These are phyloP conservation scores for Wickerhamomyces sp. DNA, from an alignment of 1,139 yeast species.

Conservation along the genomic window DNA sequence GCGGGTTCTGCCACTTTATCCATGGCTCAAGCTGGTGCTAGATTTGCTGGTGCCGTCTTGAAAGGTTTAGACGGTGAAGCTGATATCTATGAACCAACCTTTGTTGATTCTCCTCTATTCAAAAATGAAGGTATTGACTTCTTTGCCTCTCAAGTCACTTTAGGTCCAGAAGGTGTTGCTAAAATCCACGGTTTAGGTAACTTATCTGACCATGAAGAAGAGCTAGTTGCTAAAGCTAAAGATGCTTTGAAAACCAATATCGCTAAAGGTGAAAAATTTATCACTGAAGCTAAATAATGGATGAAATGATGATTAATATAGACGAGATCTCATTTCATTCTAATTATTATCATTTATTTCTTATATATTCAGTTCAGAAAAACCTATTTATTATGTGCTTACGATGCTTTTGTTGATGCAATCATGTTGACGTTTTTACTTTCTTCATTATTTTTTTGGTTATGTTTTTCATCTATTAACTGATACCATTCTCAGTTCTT, in stretches of 20 bases:
- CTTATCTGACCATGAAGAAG: constrained; percentile 59
- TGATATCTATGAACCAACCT: constrained; percentile 75
- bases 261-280: constrained; percentile 57
- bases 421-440: background rate
- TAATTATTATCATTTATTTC: background rate
- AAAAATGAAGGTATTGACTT: constrained; percentile 82
- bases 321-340: background rate
- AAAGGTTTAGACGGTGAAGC: constrained; percentile 68
- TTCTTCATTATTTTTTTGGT: background rate
- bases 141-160: constrained; percentile 89
- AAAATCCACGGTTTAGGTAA: constrained; percentile 64
- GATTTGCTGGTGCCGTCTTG: constrained; percentile 85
- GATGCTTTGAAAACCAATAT: constrained; percentile 76
- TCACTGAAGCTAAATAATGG: constrained; percentile 21
- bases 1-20: constrained; percentile 98
- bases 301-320: constrained; percentile 1
- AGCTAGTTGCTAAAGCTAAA: constrained; percentile 73
- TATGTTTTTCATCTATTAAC: background rate
- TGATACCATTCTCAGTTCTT: too few relatives aligned
- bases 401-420: background rate
- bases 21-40: constrained; percentile 98
- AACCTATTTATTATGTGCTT: constrained; percentile 2
- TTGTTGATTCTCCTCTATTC: constrained; percentile 76
- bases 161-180: constrained; percentile 87
- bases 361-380: background rate